These are phyloP conservation scores for Petunia secreta DNA, from an alignment of 257 asterid genomes.

Conservation along the genomic window DNA sequence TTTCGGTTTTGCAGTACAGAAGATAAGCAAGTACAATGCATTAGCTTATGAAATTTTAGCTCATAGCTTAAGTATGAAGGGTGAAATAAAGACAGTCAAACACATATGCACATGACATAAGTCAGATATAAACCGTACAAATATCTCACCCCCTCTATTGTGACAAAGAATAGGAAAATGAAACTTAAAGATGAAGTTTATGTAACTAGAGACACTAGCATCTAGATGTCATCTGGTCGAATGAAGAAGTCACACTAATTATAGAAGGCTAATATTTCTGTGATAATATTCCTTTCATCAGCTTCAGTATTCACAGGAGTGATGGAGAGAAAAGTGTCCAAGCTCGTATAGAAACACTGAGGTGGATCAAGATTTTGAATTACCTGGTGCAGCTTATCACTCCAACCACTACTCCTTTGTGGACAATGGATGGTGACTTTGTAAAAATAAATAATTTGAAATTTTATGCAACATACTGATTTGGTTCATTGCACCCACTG, in stretches of 20 bases:
- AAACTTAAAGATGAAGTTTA: not conserved
- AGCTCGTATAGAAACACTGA: not conserved
- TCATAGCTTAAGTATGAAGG: not conserved
- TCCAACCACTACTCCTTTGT: slow-evolving; percentile 13
- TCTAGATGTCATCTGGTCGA: not conserved
- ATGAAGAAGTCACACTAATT: slow-evolving; percentile 15
- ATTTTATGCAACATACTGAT: not conserved
- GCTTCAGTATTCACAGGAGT: not conserved
- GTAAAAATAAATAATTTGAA: not conserved
- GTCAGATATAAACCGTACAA: not conserved
- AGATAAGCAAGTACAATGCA: not conserved
- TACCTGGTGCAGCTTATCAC: not conserved
- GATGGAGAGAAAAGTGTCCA: not conserved
- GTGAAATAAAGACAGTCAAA: not conserved
- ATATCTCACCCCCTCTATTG: not conserved
- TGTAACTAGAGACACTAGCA: not conserved
- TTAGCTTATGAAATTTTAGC: not conserved
- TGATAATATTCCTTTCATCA: not conserved
- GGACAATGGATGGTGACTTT: not conserved
- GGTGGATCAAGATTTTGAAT: not conserved
- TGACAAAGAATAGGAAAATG: not conserved
- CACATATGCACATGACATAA: not conserved
- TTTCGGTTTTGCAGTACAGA: not conserved
- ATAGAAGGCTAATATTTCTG: not conserved
- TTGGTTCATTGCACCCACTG: not conserved